Evolutionary conservation across 1,139 yeast genomes (phyloP).

Genomic region (Meyerozyma smithsonii): DNA sequence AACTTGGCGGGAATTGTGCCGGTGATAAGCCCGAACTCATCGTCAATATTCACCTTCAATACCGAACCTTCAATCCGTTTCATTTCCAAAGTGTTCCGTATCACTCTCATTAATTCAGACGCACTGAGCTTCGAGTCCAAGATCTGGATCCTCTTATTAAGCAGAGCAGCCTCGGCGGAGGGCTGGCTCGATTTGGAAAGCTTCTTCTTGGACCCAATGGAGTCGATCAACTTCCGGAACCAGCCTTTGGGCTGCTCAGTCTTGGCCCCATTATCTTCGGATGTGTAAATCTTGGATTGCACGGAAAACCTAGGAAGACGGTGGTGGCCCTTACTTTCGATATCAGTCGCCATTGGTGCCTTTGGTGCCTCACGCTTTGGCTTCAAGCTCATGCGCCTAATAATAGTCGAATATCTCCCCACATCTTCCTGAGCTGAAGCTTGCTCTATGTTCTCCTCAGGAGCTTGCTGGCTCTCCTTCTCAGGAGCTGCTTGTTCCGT

Average conservation of each 20-base stretch:
- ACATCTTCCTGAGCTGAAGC: background rate
- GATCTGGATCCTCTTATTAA: slow-evolving; percentile 23
- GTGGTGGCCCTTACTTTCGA: slow-evolving; percentile 15
- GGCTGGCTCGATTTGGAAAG: slow-evolving; percentile 1
- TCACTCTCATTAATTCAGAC: slow-evolving; percentile 27
- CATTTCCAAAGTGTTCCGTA: slow-evolving; percentile 40
- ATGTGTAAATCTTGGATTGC: slow-evolving; percentile 9
- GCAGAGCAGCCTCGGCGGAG: slow-evolving; percentile 7
- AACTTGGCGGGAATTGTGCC: slow-evolving; percentile 47
- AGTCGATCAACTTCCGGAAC: slow-evolving; percentile 35
- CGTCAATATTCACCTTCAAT: slow-evolving; percentile 35
- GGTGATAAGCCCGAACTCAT: slow-evolving; percentile 39
- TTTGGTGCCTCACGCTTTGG: slow-evolving; percentile 46
- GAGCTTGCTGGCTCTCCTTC: background rate
- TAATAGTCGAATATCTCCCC: slow-evolving; percentile 8
- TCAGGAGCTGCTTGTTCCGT: background rate
- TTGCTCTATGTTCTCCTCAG: background rate
- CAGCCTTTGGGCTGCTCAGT: slow-evolving; percentile 18
- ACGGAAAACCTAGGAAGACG: slow-evolving; percentile 24
- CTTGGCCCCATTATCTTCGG: slow-evolving; percentile 7
- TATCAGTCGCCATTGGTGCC: slow-evolving; percentile 22
- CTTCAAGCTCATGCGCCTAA: slow-evolving; percentile 30
- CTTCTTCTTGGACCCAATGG: slow-evolving; percentile 8
- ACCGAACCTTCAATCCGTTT: slow-evolving; percentile 51
- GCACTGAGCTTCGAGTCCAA: slow-evolving; percentile 32